phyloP scores from a whole-genome alignment of 805 yeast species.

The Hanseniaspora mollemarum region DNA sequence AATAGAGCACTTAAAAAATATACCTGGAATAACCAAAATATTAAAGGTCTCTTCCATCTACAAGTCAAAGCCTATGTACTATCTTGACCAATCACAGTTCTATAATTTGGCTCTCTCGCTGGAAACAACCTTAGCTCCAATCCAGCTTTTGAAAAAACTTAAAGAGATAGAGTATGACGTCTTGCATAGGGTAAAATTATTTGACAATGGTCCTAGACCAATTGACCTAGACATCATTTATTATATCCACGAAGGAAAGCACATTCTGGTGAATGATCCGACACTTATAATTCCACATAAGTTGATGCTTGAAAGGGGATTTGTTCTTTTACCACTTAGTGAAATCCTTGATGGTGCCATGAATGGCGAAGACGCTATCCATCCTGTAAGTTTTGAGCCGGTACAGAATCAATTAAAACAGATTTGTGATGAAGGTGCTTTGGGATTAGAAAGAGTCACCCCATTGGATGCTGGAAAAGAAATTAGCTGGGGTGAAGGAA shows the following conservation, averaged over 20 bases:
- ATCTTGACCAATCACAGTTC: conserved; percentile 65
- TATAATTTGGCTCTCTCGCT: conserved; percentile 71
- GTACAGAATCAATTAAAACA: conserved; percentile 54
- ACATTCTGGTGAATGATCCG: conserved; percentile 40
- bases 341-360: conserved; percentile 50
- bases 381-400: conserved; percentile 83
- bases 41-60: conserved; percentile 63
- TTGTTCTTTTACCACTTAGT: conserved; percentile 79
- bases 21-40: conserved; percentile 36
- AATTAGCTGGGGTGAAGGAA: conserved; percentile 21
- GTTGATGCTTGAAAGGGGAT: conserved; percentile 76
- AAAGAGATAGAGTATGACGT: conserved; percentile 70
- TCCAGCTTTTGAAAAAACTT: conserved; percentile 45
- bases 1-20: conserved; percentile 31
- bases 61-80: conserved; percentile 88
- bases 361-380: conserved; percentile 41
- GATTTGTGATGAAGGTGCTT: conserved; percentile 42
- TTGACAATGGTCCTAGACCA: conserved; percentile 85
- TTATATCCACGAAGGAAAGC: conserved; percentile 33
- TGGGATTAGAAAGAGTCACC: conserved; percentile 37
- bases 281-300: conserved; percentile 73
- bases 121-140: conserved; percentile 52
- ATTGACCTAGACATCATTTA: conserved; percentile 81
- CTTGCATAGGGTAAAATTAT: conserved; percentile 57
- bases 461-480: conserved; percentile 31